Evolutionary conservation across 352 stramenopile genomes (phyloP).

Genomic region (Globisporangium nagaii): DNA sequence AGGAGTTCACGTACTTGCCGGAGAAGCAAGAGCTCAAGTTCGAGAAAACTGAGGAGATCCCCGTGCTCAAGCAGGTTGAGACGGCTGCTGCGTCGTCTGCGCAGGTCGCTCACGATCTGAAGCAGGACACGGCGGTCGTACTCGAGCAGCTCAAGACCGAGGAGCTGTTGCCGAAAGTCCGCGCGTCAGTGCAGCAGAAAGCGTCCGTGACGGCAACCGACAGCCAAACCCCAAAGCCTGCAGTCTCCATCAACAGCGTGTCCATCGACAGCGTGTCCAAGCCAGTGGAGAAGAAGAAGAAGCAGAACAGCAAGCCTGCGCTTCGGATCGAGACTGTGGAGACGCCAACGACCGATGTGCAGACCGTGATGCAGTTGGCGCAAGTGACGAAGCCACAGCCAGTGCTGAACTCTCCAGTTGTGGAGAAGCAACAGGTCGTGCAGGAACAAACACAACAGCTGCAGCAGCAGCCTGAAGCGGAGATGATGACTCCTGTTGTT

Average conservation of each 20-base stretch:
- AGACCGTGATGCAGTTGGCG: not conserved
- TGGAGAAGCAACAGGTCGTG: not conserved
- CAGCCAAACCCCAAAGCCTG: not conserved
- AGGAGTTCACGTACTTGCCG: conserved; percentile 4
- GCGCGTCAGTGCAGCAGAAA: not conserved
- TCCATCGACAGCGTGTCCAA: not conserved
- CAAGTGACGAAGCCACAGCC: not conserved
- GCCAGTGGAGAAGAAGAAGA: conserved; percentile 1
- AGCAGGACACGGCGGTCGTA: conserved; percentile 2
- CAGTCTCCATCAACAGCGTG: too few relatives aligned
- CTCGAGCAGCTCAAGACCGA: conserved; percentile 6
- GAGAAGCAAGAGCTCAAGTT: not conserved
- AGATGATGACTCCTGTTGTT: not conserved
- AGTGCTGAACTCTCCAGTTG: not conserved
- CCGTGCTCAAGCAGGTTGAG: conserved; percentile 1
- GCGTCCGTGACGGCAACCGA: not conserved
- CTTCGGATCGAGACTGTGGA: conserved; percentile 1
- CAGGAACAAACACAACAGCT: not conserved
- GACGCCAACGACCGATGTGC: not conserved
- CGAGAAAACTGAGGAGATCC: not conserved
- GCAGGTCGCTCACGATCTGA: conserved; percentile 1
- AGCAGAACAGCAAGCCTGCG: not conserved
- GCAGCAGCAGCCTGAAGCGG: not conserved
- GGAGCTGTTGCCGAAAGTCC: conserved; percentile 4
- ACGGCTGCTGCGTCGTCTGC: not conserved